phyloP scores from a whole-genome alignment of 768 basidiomycete species.

The Hypholoma fasciculare region DNA sequence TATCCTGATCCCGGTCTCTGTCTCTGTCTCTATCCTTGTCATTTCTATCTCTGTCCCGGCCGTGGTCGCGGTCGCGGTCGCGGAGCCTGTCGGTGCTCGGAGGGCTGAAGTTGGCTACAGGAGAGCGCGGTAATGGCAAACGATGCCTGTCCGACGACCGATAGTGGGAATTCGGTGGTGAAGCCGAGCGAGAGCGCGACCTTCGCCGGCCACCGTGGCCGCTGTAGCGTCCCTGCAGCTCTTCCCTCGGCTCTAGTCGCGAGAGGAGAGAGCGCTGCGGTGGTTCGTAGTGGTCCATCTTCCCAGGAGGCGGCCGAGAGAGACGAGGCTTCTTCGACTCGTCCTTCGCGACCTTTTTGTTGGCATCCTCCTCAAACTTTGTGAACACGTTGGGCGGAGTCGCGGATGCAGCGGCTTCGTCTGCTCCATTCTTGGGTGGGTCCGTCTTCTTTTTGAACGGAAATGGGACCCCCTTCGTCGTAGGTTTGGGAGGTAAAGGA shows the following conservation, averaged over 20 bases:
- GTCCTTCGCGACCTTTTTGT: conserved; percentile 33
- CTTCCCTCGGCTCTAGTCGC: conserved; percentile 12
- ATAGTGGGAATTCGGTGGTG: conserved; percentile 25
- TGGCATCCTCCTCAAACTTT: conserved; percentile 44
- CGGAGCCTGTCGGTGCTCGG: conserved; percentile 32
- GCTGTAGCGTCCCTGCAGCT: conserved; percentile 13
- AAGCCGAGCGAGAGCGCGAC: conserved; percentile 40
- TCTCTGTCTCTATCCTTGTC: conserved; percentile 19
- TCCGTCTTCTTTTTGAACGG: conserved; percentile 68
- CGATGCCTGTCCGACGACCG: conserved; percentile 36
- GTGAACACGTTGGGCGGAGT: conserved; percentile 15
- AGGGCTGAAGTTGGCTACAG: conserved; percentile 39
- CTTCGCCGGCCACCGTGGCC: conserved; percentile 25
- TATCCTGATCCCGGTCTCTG: neutral
- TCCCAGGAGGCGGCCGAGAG: conserved; percentile 1
- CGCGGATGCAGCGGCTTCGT: neutral
- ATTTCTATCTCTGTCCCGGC: conserved; percentile 28
- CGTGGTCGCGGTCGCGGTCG: conserved; percentile 34
- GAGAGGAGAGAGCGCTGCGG: conserved; percentile 14
- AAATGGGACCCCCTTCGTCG: conserved; percentile 56
- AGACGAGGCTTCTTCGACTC: conserved; percentile 11
- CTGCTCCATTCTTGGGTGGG: conserved; percentile 14
- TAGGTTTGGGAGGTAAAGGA: conserved; percentile 36
- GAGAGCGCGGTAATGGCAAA: conserved; percentile 32
- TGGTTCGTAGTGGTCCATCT: conserved; percentile 41